phyloP scores from a whole-genome alignment of 148 eudicot genomes.

The Rhododendron mucronatum region DNA sequence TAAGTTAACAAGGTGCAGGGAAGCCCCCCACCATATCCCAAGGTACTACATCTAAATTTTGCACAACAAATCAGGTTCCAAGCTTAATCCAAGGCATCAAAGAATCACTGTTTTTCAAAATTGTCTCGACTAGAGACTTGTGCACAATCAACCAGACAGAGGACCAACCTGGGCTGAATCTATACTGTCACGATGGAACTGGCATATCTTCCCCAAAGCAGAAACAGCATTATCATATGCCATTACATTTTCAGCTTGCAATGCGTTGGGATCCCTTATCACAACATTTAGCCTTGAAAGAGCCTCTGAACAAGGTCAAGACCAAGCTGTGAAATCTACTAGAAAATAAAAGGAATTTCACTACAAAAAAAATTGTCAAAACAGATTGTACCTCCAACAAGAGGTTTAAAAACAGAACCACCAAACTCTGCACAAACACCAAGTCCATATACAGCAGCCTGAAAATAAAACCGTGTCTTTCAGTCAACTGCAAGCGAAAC shows the following conservation, averaged over 20 bases:
- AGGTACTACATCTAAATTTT: not conserved
- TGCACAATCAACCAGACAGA: slow-evolving; percentile 7
- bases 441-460: slow-evolving; percentile 99
- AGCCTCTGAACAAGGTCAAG: slow-evolving; percentile 56
- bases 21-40: not conserved
- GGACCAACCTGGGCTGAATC: slow-evolving; percentile 69
- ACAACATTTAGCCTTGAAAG: slow-evolving; percentile 81
- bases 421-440: slow-evolving; percentile 99
- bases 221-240: slow-evolving; percentile 97
- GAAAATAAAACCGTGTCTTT: slow-evolving; percentile 14
- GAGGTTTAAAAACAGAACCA: slow-evolving; percentile 78
- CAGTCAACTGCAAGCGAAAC: slow-evolving; percentile 6
- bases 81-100: not conserved
- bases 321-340: not conserved
- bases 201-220: slow-evolving; percentile 87
- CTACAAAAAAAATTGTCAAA: not conserved
- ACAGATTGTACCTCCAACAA: slow-evolving; percentile 62
- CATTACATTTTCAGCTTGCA: slow-evolving; percentile 67
- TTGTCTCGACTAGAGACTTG: not conserved
- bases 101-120: not conserved
- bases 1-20: not conserved
- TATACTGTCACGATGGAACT: slow-evolving; percentile 71
- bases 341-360: not conserved
- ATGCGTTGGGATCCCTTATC: slow-evolving; percentile 59
- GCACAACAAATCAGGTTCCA: not conserved